Base-by-base conservation (phyloP, 2,329 filamentous ascomycete species). In the Cyclaneusma minus region DNA sequence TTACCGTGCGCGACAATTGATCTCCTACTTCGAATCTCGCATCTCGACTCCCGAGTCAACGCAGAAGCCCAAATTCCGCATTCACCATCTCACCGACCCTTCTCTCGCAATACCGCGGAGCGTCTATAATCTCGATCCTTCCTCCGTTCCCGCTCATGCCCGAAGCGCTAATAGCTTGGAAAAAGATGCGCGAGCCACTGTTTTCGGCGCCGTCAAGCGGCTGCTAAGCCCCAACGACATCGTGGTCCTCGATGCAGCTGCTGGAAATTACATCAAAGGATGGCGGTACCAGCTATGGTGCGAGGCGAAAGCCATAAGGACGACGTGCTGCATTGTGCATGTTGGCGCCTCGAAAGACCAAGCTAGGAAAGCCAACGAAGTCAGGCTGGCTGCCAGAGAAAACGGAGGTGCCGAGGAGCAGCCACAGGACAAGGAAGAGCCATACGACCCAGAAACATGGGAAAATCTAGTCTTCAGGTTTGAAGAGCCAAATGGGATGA, bases 281-380 rank as follows among this genome's bases (percentile, higher is more conserved):
- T 89, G 80, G 68, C 64, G 82, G 25, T 91, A 91, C 48, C 81
- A 91, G 57, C 58, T 91, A 13, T 77, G 76, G 49, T 87, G 81
- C 55, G 81, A 89, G 52, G 71, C 81, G 19, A 89, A 89, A 52
- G 81, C 81, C 24, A 55, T 80, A 28, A 58, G 73, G 35, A 89
- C 81, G 3, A 68, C 77, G 3, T 78, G 68, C 50, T 84, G 77
- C 42, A 69, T 89, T 30, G 56, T 89, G 35, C 70, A 74, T 49
- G 56, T 76, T 22, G 70, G 70, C 0, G 68, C 64, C 35, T 43
- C 55, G 7, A 49, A 55, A 3, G 65, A 70, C n/a, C 49, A 48
- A 33, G 65, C 68, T 3, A 51, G 49, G 33, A 47, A 45, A 13
- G 59, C 77, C 35, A 87, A 87, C 43, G 62, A 69, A 40, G 55